Conservation (phyloP, 2,329 filamentous ascomycete genomes). For the Neonectria ditissima region DNA sequence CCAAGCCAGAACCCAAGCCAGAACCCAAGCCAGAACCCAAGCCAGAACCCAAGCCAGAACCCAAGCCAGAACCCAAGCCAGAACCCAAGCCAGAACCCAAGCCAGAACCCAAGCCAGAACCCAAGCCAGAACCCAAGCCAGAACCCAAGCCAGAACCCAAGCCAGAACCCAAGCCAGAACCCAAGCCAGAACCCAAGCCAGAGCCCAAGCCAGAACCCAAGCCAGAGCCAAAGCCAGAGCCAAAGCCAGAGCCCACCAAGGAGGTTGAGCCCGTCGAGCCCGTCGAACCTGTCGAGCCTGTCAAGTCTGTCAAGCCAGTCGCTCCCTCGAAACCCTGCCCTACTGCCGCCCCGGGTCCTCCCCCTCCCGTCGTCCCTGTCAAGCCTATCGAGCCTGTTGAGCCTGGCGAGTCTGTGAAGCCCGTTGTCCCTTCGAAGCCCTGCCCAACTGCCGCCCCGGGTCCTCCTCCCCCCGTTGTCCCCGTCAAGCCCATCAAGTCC, state of each 20-base stretch:
- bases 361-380: conserved; percentile 3
- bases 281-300: neutral
- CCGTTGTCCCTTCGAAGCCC: conserved; percentile 5
- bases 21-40: conserved; percentile 3
- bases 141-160: conserved; percentile 1
- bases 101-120: neutral
- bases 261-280: conserved; percentile 12
- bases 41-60: neutral
- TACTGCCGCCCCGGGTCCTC: conserved; percentile 21
- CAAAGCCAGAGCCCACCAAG: neutral
- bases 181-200: neutral
- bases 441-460: conserved; percentile 23
- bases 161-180: conserved; percentile 1
- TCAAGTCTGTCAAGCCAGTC: conserved; percentile 9
- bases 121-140: conserved; percentile 7
- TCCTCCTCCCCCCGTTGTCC: conserved; percentile 13
- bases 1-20: neutral
- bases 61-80: neutral
- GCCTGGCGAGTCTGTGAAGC: no score
- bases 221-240: neutral
- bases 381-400: conserved; percentile 11
- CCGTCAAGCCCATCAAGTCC: conserved; percentile 7
- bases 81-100: no score
- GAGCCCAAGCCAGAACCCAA: no score
- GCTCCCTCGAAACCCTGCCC: conserved; percentile 16